Base-by-base conservation (phyloP, 2,329 filamentous ascomycete species). In the Colletotrichum tropicale region DNA sequence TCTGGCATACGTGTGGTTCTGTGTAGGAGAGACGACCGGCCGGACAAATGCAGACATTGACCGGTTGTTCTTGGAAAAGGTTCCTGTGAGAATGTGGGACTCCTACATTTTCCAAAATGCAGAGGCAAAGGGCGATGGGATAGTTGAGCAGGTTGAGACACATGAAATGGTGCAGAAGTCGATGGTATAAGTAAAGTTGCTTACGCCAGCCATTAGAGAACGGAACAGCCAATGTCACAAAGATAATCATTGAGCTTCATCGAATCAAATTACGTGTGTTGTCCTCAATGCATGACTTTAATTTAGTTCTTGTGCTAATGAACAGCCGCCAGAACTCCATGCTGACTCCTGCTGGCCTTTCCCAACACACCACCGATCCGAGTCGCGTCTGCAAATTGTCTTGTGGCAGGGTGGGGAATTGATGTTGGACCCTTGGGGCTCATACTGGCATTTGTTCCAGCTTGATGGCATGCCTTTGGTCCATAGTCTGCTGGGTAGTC, bases 1-100 rank as follows among this genome's bases (percentile, higher is more conserved):
- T 0, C 77, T 80, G 69, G 78, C 82, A 2, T 87, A 86, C 69
- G 83, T 86, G 1, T 85, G 81, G 32, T 84, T 84, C 66, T 85
- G 83, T 28, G 83, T 84, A 0, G 81, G 82, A 0, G 82, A 83
- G 62, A 80, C 80, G 4, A 81, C 75, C 4, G 81, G 81, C 0
- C 78, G 81, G 1, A 80, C 77, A 48, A 82, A 82, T 28, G 80
- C 81, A 56, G 81, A 82, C 32, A 81, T 83, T 8, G 81, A 82
- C 10, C 78, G 76, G 2, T 77, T 78, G 18, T 78, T 78, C 72
- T 16, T 56, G 18, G 76, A 82, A 18, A 79, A 80, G 1, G 79
- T 82, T 30, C 78, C 80, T 28, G 81, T 80, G 8, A 77, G 77
- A 5, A 69, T 78, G 9, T 82, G 81, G 81, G 34, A 58, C 13